Evolutionary conservation across 495 filamentous ascomycete species (phyloP), one percentile per base, ranked within the genome.

Genomic region (Parathielavia appendiculata): DNA sequence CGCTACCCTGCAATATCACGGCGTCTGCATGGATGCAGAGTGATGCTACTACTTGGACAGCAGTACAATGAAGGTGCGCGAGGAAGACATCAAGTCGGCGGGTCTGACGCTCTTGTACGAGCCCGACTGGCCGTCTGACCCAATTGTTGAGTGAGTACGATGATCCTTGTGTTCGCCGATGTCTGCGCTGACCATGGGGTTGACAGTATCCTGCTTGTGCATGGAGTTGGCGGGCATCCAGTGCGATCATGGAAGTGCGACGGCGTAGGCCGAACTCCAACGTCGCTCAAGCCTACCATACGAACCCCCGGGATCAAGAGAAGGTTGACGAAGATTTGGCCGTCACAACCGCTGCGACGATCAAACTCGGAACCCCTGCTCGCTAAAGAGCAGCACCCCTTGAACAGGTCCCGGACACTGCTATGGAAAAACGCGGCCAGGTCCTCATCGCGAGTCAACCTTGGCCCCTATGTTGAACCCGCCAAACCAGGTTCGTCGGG

Each of bases 51-150:
- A n/a, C n/a, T n/a, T 47, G 40, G 38, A 44, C 43, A 12, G 14
- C 62, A 51, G 12, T 49, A 66, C 46, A 40, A 72, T 72, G 70
- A 70, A 70, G 54, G 58, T 54, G 44, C 59, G 41, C 34, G 63
- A 63, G 38, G 63, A 66, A 30, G 36, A 46, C 46, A 66, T 71
- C 56, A 63, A 67, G 32, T 63, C 71, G 12, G 67, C 65, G 17
- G 72, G 72, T n/a, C 66, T 75, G 35, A 66, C 69, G 20, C 57
- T 75, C 16, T 54, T 75, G 40, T 72, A 73, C 35, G 68, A 72
- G 61, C 72, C 71, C 3, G 69, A 73, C 34, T 61, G 69, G 38
- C 61, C 62, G 11, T 60, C 47, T 0, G 66, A 64, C 17, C 56
- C 71, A 10, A 59, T 68, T 0, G 61, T 71, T 23, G 72, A 75